phyloP scores from a whole-genome alignment of 1,284 basidiomycete genomes.

The Leccinum ponderosum region DNA sequence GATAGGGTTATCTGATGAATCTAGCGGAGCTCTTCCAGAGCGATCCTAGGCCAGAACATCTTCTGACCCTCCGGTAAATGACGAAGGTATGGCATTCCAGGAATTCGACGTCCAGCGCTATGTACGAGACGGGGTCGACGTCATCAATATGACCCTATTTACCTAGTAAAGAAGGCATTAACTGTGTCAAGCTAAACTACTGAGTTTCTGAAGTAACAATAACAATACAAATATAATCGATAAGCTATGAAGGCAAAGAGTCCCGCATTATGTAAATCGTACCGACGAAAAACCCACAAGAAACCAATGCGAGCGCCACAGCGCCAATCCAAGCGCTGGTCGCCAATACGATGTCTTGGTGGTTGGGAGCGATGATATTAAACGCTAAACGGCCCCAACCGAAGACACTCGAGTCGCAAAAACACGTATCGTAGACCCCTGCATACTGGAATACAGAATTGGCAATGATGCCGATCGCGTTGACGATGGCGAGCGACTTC shows the following conservation, averaged over 20 bases:
- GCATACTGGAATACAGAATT: conserved; percentile 25
- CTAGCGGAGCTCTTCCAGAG: too few species aligned
- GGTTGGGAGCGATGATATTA: conserved; percentile 4
- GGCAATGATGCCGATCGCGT: conserved; percentile 21
- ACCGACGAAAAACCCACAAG: conserved; percentile 17
- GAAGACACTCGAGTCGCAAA: conserved; percentile 21
- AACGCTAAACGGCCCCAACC: conserved; percentile 13
- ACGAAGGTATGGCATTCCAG: background rate
- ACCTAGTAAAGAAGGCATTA: background rate
- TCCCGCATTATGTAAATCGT: conserved; percentile 24
- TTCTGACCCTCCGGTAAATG: background rate
- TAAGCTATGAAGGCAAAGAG: conserved; percentile 5
- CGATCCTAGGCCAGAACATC: background rate
- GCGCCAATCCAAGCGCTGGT: conserved; percentile 21
- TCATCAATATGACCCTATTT: background rate
- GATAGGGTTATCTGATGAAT: too few species aligned
- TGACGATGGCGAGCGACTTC: conserved; percentile 24
- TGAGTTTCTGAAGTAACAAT: background rate
- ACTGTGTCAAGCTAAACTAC: background rate
- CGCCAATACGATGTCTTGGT: conserved; percentile 6
- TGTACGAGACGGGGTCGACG: background rate
- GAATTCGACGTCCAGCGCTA: background rate
- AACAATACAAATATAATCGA: background rate
- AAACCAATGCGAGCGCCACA: conserved; percentile 12
- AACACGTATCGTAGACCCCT: conserved; percentile 24